Conservation (phyloP, 805 yeast genomes). For the Yamadazyma takamatsuzukensis region DNA sequence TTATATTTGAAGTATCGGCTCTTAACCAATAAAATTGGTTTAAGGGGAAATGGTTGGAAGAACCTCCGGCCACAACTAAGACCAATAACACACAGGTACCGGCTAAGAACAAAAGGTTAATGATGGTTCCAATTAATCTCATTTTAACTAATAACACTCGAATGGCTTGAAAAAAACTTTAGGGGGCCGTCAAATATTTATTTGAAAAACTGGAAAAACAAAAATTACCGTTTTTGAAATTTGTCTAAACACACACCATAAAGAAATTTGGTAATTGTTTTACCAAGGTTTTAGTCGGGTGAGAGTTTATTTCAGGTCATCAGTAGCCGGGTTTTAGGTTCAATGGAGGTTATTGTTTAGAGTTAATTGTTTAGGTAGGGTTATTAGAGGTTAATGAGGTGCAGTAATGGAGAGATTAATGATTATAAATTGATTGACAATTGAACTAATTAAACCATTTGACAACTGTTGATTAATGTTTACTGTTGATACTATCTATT, state of each 20-base stretch:
- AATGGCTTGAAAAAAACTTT: not conserved
- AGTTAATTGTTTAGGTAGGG: too few relatives aligned
- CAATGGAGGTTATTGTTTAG: too few relatives aligned
- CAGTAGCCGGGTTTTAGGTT: too few relatives aligned
- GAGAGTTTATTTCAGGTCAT: too few relatives aligned
- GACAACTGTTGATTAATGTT: too few relatives aligned
- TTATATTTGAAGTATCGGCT: constrained; percentile 62
- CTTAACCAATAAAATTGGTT: constrained; percentile 74
- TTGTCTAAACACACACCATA: constrained; percentile 8
- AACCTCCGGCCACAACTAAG: constrained; percentile 68
- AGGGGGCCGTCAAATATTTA: not conserved
- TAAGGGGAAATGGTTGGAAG: constrained; percentile 53
- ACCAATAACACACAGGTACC: constrained; percentile 42
- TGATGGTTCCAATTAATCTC: constrained; percentile 29
- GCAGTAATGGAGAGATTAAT: too few relatives aligned
- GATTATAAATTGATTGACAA: too few relatives aligned
- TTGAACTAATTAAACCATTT: too few relatives aligned
- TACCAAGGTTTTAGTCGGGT: too few relatives aligned
- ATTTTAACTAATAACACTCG: constrained; percentile 12
- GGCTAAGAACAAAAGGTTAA: constrained; percentile 38
- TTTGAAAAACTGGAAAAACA: not conserved
- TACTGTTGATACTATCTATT: too few relatives aligned
- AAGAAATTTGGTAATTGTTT: too few relatives aligned
- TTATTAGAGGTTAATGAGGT: too few relatives aligned
- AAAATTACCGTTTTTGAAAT: constrained; percentile 7